Evolutionary conservation across 1,139 yeast genomes (phyloP), one percentile per base, ranked within the genome.

Genomic region (Blastobotrys proliferans): DNA sequence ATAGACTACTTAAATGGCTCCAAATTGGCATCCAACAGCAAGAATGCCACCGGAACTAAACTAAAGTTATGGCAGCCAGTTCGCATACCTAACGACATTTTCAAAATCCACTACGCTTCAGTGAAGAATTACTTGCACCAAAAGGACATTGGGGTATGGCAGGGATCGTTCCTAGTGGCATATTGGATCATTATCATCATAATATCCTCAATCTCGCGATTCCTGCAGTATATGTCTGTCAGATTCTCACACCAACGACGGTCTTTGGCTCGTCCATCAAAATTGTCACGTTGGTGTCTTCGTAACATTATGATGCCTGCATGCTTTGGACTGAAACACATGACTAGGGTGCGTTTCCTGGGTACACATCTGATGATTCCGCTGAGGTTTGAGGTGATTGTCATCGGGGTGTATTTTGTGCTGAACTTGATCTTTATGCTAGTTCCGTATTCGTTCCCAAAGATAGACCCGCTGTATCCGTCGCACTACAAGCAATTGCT

Each of bases 321-420:
- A 1, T 47, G 57, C 17, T 60, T 63, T 41, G 62, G 62, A 2
- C 46, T 48, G 27, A 44, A 52, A 18, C 69, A 66, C 40, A 60
- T 64, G 62, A 43, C 48, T 18, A 45, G 55, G 34, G 36, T 52
- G 9, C 33, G 41, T 19, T 50, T 50, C 26, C 49, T 56, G 30
- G 58, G 56, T 26, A 41, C 61, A 25, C 60, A 50, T 4, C 48
- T 63, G 38, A 51, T 56, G 34, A 37, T 81, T 10, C 95, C 95
- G 0, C 76, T 88, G 0, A 70, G 94, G 46, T 64, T 75, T 48
- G 94, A 83, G 60, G 58, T 79, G 0, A 48, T 77, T 6, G 64
- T 77, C 35, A 63, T 81, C 16, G 49, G 63, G 9, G 64, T 74
- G 8, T 81, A 77, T 60, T 53, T 74, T 10, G 56, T 70, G 2